Evolutionary conservation across 2,329 filamentous ascomycete genomes (phyloP), one percentile per base, ranked within the genome.

Genomic region (Colletotrichum australisinense): DNA sequence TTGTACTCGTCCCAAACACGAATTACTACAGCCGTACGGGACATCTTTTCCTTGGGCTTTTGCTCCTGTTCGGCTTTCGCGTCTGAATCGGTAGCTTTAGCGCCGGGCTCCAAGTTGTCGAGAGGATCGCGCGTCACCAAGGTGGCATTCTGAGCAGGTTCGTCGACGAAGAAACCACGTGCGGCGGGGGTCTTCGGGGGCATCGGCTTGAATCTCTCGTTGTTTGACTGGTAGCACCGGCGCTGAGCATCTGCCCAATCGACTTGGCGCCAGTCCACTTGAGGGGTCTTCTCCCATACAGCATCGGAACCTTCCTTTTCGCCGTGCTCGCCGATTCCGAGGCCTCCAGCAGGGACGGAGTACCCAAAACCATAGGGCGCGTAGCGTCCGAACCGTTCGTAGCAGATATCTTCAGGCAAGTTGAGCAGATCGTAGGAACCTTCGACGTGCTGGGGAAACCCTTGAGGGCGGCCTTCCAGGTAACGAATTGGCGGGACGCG

Each of bases 291-390:
- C 14, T 90, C 87, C 95, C 95, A 98, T 9, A 97, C 92, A 26
- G 89, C 86, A 55, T 95, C 93, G n/a, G 91, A 88, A 4, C 95
- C 95, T 76, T 97, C 93, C 63, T 88, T 91, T 75, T 98, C 94
- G 26, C 95, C 95, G 78, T 95, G 92, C 81, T 97, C 90, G 12
- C 94, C 95, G n/a, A 94, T 92, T 5, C 96, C 95, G 30, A 93
- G 91, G 1, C 96, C 96, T 14, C 96, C 96, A 75, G 89, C 91
- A 71, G 91, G 91, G 42, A 89, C 86, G 38, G 93, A 94, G 81
- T 98, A 98, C 9, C 96, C 96, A 74, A 95, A 90, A 0, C 96
- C 96, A 77, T 99, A 99, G 0, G 96, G 94, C 0, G 94, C 95
- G 35, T 97, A 90, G 75, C 95, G 90, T 3, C 96, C 96, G 80